Conservation (phyloP, 78 protist genomes). For the Andalucia godoyi region DNA sequence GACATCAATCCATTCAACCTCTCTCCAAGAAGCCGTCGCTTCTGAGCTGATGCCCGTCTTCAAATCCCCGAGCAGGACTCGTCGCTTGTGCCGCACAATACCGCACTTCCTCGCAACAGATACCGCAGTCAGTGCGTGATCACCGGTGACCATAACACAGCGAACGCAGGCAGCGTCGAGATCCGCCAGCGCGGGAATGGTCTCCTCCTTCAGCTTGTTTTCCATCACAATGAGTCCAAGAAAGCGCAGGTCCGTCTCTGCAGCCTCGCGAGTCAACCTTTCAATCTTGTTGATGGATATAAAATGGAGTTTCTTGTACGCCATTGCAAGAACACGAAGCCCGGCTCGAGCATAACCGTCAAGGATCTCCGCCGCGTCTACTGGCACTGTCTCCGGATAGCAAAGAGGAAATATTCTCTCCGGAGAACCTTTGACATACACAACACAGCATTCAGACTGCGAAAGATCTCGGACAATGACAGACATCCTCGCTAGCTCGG, state of each 20-base stretch:
- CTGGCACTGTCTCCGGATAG: conserved; percentile 30
- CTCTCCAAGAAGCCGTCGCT: too few species aligned
- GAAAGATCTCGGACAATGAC: conserved; percentile 21
- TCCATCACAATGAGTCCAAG: conserved; percentile 45
- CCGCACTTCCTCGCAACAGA: conserved; percentile 61
- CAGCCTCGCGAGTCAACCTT: neutral
- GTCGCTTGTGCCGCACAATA: conserved; percentile 6
- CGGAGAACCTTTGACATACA: conserved; percentile 75
- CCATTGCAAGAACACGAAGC: conserved; percentile 69
- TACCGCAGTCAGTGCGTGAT: conserved; percentile 77
- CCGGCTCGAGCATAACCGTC: conserved; percentile 49
- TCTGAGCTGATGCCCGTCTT: too few species aligned
- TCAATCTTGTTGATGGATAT: neutral
- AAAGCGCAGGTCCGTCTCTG: conserved; percentile 40
- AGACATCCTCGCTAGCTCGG: conserved; percentile 68
- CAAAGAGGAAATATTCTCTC: conserved; percentile 51
- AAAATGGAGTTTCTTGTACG: conserved; percentile 2
- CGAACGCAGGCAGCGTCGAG: conserved; percentile 39
- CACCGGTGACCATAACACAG: conserved; percentile 65
- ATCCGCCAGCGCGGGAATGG: conserved; percentile 21
- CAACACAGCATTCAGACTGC: neutral
- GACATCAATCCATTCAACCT: too few species aligned
- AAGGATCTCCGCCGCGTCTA: conserved; percentile 22
- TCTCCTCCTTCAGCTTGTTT: conserved; percentile 49
- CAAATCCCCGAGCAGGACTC: conserved; percentile 8